Evolutionary conservation across 108 stramenopile genomes (phyloP).

Genomic region (Aurantiochytrium sp.): DNA sequence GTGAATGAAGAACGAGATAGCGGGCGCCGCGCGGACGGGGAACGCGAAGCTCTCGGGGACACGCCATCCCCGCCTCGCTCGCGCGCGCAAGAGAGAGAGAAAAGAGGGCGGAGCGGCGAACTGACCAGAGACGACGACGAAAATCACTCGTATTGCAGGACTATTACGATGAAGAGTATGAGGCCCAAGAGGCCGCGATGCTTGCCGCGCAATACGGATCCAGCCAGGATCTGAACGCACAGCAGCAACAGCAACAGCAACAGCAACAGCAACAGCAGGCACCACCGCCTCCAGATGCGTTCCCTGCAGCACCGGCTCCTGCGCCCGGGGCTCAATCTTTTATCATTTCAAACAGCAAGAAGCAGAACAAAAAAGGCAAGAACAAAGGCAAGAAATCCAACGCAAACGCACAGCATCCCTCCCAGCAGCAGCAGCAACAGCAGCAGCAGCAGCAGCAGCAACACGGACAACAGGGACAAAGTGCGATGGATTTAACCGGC

Average conservation of each 20-base stretch:
- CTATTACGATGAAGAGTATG: slow-evolving; percentile 9
- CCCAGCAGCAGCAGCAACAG: not conserved
- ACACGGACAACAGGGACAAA: too few species aligned
- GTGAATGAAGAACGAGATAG: too few species aligned
- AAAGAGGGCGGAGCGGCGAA: not conserved
- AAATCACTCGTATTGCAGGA: not conserved
- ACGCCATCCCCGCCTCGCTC: too few species aligned
- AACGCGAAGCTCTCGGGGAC: not conserved
- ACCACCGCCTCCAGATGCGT: slow-evolving; percentile 55
- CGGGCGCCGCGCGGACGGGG: not conserved
- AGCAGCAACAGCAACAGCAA: not conserved
- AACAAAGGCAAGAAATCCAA: slow-evolving; percentile 39
- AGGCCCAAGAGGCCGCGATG: not conserved
- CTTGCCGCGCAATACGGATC: not conserved
- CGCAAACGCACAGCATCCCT: not conserved
- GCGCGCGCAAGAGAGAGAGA: too few species aligned
- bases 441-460: not conserved
- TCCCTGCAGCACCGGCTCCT: not conserved
- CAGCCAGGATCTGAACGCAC: not conserved
- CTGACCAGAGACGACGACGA: too few species aligned
- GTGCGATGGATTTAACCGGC: not conserved
- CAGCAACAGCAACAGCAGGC: slow-evolving; percentile 38
- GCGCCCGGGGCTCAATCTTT: slow-evolving; percentile 33
- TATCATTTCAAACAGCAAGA: not conserved
- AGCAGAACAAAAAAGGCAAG: slow-evolving; percentile 76